These are phyloP conservation scores for Termitomyces eurrhizus DNA, from an alignment of 768 basidiomycete genomes.

Conservation along the genomic window DNA sequence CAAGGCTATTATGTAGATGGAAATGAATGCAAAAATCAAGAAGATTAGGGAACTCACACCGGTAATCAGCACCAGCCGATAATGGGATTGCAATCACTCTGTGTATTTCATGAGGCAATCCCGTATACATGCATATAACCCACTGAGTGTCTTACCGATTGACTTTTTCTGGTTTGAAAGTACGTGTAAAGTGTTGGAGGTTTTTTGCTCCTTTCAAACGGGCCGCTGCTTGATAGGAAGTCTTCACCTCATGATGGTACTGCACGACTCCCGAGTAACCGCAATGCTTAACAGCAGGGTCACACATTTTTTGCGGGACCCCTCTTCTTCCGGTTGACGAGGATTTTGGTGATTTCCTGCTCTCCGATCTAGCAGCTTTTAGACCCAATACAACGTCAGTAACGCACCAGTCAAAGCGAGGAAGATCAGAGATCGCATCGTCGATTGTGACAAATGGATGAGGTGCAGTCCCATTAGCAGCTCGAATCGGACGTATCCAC, in stretches of 20 bases:
- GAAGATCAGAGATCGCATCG: conserved; percentile 74
- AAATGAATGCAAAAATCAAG: not conserved
- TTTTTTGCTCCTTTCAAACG: conserved; percentile 42
- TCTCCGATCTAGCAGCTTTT: not conserved
- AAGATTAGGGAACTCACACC: conserved; percentile 33
- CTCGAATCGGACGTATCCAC: conserved; percentile 39
- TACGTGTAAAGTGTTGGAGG: conserved; percentile 67
- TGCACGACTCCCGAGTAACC: conserved; percentile 29
- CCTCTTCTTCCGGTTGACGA: conserved; percentile 16
- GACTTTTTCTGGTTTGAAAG: conserved; percentile 46
- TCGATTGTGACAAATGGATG: conserved; percentile 57
- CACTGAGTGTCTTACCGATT: conserved; percentile 39
- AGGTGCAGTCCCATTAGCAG: conserved; percentile 46
- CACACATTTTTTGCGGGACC: conserved; percentile 35
- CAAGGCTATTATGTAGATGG: conserved; percentile 31
- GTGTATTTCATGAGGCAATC: not conserved
- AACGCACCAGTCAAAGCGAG: conserved; percentile 67
- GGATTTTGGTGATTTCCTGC: conserved; percentile 35
- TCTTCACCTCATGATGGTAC: conserved; percentile 33
- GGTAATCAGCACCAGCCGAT: conserved; percentile 56
- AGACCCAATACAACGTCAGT: not conserved
- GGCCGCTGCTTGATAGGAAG: conserved; percentile 44
- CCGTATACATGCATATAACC: not conserved
- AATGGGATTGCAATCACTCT: conserved; percentile 65
- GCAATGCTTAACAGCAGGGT: conserved; percentile 27